phyloP scores from a whole-genome alignment of 805 yeast genomes.

The Myxozyma melibiosi region DNA sequence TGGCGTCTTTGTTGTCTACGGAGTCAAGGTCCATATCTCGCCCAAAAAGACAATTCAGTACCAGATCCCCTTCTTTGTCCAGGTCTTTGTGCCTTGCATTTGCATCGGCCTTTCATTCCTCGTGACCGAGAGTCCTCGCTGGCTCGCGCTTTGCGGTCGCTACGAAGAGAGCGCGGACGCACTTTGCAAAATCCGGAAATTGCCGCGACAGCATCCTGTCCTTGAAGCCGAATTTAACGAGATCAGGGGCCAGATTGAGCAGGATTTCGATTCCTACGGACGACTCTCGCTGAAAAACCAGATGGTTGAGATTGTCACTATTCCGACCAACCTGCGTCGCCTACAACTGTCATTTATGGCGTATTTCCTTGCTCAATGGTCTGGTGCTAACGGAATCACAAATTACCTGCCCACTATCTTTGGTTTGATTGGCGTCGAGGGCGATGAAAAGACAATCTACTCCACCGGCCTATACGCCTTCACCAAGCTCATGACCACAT shows the following conservation, averaged over 20 bases:
- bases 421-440: constrained; percentile 13
- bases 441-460: constrained; percentile 1
- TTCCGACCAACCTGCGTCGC: constrained; percentile 10
- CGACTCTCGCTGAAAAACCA: not conserved
- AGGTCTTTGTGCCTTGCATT: constrained; percentile 10
- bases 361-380: constrained; percentile 22
- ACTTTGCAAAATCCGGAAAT: constrained; percentile 2
- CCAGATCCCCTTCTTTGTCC: constrained; percentile 18
- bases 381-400: constrained; percentile 22
- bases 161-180: constrained; percentile 8
- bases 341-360: constrained; percentile 14
- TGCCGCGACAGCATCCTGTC: constrained; percentile 3
- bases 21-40: constrained; percentile 7
- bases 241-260: not conserved
- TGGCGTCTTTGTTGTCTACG: constrained; percentile 21
- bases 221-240: constrained; percentile 3
- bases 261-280: not conserved
- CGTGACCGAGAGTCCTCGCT: constrained; percentile 17
- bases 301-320: constrained; percentile 2
- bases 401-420: constrained; percentile 22
- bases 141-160: constrained; percentile 12
- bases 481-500: constrained; percentile 9
- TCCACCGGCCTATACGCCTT: constrained; percentile 21
- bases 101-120: constrained; percentile 5
- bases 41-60: constrained; percentile 4